Evolutionary conservation across 1,284 basidiomycete species (phyloP), one percentile per base, ranked within the genome.

Genomic region (Tilletia caries): DNA sequence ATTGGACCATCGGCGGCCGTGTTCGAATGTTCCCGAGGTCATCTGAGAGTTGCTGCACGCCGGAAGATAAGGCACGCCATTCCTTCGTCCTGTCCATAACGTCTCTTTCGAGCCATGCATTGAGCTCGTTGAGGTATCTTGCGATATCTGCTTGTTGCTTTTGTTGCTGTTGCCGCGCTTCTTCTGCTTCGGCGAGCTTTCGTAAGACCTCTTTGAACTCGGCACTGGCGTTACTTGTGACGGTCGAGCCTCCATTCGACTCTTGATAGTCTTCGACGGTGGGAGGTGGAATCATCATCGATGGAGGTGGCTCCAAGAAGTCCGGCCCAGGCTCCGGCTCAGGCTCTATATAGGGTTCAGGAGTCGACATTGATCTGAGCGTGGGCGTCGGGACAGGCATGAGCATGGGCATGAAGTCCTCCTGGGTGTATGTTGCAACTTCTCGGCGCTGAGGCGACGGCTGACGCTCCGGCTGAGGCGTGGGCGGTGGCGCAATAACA

Each of bases 121-220:
- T 79, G 67, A 80, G 75, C 69, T 80, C 78, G 71, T 78, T 78
- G 60, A 80, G 71, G 48, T 80, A 80, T 46, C 78, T 68, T 15
- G 76, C 77, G 43, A 80, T 78, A 60, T 80, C 78, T 33, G 72
- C 72, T 44, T 79, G 78, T 62, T 79, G 79, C 46, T 72, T 68
- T 10, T 73, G 50, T 65, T 80, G 76, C 10, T 70, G 72, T 65
- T 75, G 70, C 12, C 78, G 74, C 2, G 76, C 75, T 60, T 69
- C 62, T 46, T 79, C 77, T 64, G 72, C 75, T 66, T 77, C 75
- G 43, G 73, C 71, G 44, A 80, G 71, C 37, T 76, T 74, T 32
- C 75, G 50, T 52, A 79, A 50, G 37, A 80, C 71, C 18, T 71
- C 72, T 0, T 67, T 70, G 3, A 79, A 68, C 58, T 78, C 78